Conservation (phyloP, 2,329 filamentous ascomycete species). For the Fusarium incarnatum region DNA sequence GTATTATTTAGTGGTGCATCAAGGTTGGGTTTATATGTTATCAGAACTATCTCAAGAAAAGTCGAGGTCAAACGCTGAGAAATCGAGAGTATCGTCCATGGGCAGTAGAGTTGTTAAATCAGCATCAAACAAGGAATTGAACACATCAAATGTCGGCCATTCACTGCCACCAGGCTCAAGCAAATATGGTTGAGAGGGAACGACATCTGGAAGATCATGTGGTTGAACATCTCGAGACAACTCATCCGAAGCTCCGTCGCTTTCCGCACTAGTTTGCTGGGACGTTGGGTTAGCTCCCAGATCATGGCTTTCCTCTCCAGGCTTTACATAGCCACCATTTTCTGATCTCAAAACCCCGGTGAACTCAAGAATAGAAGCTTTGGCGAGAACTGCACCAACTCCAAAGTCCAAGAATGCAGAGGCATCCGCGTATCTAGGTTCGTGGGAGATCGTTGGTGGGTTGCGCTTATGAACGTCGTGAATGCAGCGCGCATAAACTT, state of each 20-base stretch:
- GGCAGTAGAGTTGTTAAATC: conserved; percentile 19
- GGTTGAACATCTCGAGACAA: accelerated
- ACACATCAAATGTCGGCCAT: conserved; percentile 5
- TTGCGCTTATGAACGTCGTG: not conserved
- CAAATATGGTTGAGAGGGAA: accelerated
- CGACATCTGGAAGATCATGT: not conserved
- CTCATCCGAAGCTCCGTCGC: accelerated
- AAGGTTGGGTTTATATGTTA: accelerated
- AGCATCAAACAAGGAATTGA: conserved; percentile 13
- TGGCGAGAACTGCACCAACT: accelerated
- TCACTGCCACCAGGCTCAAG: accelerated
- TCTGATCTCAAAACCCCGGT: not conserved
- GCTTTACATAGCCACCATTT: not conserved
- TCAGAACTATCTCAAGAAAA: not conserved
- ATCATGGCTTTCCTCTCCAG: not conserved
- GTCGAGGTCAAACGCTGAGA: not conserved
- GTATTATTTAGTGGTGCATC: not conserved
- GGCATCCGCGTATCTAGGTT: not conserved
- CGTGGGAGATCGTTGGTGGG: accelerated
- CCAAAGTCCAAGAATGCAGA: not conserved
- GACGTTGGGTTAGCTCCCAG: accelerated
- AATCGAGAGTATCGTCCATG: not conserved
- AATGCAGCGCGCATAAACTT: not conserved
- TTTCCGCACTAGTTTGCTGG: not conserved
- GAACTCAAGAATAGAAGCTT: not conserved